Percentiles rank a stretch among this genome's conserved stretches.
phyloP scores from a whole-genome alignment of 1,139 yeast genomes.

The Debaryomyces fabryi region DNA sequence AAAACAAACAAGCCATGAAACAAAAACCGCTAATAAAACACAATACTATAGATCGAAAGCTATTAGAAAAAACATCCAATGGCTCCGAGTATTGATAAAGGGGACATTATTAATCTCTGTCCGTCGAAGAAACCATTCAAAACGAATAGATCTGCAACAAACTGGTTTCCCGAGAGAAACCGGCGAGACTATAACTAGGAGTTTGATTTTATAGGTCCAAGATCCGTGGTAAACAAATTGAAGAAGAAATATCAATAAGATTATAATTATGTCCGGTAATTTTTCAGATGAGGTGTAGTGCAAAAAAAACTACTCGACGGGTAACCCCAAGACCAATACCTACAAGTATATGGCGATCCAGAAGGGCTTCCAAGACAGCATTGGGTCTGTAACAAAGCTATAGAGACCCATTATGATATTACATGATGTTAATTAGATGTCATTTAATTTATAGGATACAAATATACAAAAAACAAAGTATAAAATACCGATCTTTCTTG shows the following conservation, averaged over 20 bases:
- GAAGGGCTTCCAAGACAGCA: neutral
- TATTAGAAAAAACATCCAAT: slow-evolving; percentile 19
- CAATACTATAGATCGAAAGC: slow-evolving; percentile 16
- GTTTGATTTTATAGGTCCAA: slow-evolving; percentile 15
- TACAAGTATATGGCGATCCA: neutral
- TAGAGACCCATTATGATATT: neutral
- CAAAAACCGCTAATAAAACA: slow-evolving; percentile 24
- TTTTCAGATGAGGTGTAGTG: slow-evolving; percentile 6
- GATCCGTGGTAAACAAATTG: slow-evolving; percentile 52
- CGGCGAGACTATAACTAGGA: slow-evolving; percentile 13
- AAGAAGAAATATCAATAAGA: slow-evolving; percentile 19
- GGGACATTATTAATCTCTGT: slow-evolving; percentile 17
- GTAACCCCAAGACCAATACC: slow-evolving; percentile 8
- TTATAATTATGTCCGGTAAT: neutral
- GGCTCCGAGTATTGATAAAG: slow-evolving; percentile 18
- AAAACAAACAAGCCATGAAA: slow-evolving; percentile 37
- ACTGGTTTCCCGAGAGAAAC: slow-evolving; percentile 5
- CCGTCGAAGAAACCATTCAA: slow-evolving; percentile 17
- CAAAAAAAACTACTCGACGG: slow-evolving; percentile 10
- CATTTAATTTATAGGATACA: slow-evolving; percentile 26
- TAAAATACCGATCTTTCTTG: slow-evolving; percentile 13
- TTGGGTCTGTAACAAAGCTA: neutral
- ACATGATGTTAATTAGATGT: slow-evolving; percentile 16
- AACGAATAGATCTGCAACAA: slow-evolving; percentile 20
- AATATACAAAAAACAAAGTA: slow-evolving; percentile 20